Percentiles rank a stretch among this genome's conserved stretches.
These are phyloP conservation scores for Arabidopsis suecica DNA, from an alignment of 345 rosid species.

Conservation along the genomic window DNA sequence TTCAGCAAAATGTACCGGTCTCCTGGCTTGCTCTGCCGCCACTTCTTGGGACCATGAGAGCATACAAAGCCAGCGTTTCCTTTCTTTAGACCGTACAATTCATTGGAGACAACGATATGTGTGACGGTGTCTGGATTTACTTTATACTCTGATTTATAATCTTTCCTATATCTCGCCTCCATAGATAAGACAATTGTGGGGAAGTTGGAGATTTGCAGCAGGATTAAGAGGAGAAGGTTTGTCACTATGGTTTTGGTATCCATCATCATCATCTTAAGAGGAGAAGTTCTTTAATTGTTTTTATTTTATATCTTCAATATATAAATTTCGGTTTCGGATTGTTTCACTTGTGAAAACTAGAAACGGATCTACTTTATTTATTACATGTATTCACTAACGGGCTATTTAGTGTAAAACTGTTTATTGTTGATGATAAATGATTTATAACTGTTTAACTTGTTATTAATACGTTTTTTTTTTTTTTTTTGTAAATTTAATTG, in stretches of 20 bases:
- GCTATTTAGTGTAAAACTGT: constrained; percentile 1
- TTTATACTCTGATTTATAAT: constrained; percentile 9
- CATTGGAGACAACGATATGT: constrained; percentile 34
- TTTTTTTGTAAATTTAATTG: not conserved
- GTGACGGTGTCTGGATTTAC: constrained; percentile 29
- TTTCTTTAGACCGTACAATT: constrained; percentile 28
- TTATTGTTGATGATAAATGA: not conserved
- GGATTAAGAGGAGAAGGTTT: constrained; percentile 23
- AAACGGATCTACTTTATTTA: constrained; percentile 17
- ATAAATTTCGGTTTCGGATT: not conserved
- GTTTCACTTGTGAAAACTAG: constrained; percentile 13
- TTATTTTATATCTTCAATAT: not conserved
- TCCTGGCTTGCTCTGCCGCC: constrained; percentile 39
- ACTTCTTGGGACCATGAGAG: constrained; percentile 36
- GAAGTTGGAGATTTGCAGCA: constrained; percentile 28
- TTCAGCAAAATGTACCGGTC: constrained; percentile 8
- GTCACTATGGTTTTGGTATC: constrained; percentile 23
- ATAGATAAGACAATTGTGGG: constrained; percentile 20
- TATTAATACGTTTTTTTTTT: not conserved
- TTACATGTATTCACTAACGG: not conserved
- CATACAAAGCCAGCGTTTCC: constrained; percentile 45
- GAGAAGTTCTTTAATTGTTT: not conserved
- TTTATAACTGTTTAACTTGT: not conserved
- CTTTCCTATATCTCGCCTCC: not conserved
- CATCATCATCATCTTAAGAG: constrained; percentile 6